Conservation (phyloP, 257 asterid genomes). For the Solanum megistacrolobum region DNA sequence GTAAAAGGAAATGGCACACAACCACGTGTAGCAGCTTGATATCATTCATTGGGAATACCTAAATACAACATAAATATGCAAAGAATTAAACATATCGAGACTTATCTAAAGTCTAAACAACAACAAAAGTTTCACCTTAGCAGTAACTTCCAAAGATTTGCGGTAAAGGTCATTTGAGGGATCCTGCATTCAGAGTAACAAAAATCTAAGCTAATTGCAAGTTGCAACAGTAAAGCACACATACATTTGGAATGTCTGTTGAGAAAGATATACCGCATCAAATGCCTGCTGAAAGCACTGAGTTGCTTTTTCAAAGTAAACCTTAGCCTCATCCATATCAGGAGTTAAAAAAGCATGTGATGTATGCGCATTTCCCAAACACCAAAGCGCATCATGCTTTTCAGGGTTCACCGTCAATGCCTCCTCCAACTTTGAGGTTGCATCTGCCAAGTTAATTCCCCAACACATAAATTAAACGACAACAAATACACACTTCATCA, state of each 20-base stretch:
- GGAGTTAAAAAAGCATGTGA: slow-evolving; percentile 67
- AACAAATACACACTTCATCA: not conserved
- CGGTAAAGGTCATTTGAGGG: slow-evolving; percentile 70
- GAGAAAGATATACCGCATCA: slow-evolving; percentile 37
- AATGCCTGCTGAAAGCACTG: slow-evolving; percentile 58
- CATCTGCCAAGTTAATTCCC: slow-evolving; percentile 34
- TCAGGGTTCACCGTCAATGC: slow-evolving; percentile 55
- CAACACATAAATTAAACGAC: not conserved
- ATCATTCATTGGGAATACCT: not conserved
- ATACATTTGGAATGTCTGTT: not conserved
- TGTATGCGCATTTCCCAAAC: slow-evolving; percentile 84
- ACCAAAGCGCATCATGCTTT: slow-evolving; percentile 77
- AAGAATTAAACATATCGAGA: not conserved
- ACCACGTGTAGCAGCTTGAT: not conserved
- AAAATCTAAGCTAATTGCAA: not conserved
- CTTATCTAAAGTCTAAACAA: not conserved
- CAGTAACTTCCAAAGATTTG: slow-evolving; percentile 69
- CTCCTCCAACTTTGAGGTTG: slow-evolving; percentile 77
- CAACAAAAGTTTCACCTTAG: slow-evolving; percentile 40
- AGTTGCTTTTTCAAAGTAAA: slow-evolving; percentile 52
- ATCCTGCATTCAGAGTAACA: slow-evolving; percentile 42
- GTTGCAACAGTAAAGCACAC: not conserved
- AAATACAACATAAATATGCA: not conserved
- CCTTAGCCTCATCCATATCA: slow-evolving; percentile 53
- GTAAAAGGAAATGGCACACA: not conserved